Conservation (phyloP, 371 early-diverging fungal genomes). For the Fennellomyces sp. region DNA sequence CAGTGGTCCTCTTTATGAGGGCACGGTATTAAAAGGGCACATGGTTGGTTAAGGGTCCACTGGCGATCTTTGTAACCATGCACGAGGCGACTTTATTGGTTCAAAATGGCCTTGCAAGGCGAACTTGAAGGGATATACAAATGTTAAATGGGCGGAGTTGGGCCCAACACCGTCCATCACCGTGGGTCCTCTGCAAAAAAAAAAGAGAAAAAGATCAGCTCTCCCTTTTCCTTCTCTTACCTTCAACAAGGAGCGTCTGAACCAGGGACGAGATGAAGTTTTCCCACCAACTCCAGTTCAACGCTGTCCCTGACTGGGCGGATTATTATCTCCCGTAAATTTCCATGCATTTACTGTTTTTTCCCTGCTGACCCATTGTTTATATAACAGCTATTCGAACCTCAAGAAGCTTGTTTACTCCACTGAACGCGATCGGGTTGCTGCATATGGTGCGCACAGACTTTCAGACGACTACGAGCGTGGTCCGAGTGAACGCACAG, state of each 20-base stretch:
- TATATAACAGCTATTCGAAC: conserved; percentile 71
- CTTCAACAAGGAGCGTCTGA: not conserved
- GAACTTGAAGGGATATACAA: too few species aligned
- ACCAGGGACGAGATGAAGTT: conserved; percentile 15
- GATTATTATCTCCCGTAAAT: conserved; percentile 77
- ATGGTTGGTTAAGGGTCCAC: too few species aligned
- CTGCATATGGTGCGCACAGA: conserved; percentile 28
- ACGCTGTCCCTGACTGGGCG: conserved; percentile 91
- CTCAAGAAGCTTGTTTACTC: conserved; percentile 90
- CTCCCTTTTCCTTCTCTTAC: not conserved
- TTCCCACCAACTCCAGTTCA: conserved; percentile 87
- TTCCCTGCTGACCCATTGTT: not conserved
- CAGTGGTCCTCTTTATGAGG: too few species aligned
- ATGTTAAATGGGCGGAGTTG: too few species aligned
- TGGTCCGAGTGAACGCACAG: conserved; percentile 42
- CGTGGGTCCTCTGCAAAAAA: not conserved
- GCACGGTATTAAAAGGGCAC: too few species aligned
- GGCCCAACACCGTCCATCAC: not conserved
- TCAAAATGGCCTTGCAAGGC: too few species aligned
- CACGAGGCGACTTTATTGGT: too few species aligned
- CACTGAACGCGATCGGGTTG: conserved; percentile 82
- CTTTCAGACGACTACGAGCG: conserved; percentile 28
- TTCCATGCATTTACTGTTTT: not conserved
- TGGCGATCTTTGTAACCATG: too few species aligned
- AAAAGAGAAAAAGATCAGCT: not conserved